Conservation (phyloP, 192 early-diverging fungal species). For the Coemansia erecta region DNA sequence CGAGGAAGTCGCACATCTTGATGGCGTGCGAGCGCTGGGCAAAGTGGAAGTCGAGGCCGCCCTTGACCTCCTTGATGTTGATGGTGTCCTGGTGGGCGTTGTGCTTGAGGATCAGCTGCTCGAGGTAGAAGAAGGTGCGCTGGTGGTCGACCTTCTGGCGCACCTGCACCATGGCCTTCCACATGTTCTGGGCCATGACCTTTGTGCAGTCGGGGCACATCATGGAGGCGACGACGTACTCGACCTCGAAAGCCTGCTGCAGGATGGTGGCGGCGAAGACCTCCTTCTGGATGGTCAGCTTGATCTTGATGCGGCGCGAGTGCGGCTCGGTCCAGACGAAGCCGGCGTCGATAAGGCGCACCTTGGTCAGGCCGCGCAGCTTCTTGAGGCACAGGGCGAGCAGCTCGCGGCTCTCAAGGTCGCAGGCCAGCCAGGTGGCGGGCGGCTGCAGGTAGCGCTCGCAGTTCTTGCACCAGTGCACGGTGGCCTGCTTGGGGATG, state of each 20-base stretch:
- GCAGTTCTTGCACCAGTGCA: conserved; percentile 96
- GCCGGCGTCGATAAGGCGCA: conserved; percentile 92
- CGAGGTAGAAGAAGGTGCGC: conserved; percentile 96
- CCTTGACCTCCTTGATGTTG: conserved; percentile 96
- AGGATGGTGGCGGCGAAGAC: conserved; percentile 92
- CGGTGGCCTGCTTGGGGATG: conserved; percentile 93
- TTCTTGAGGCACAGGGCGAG: conserved; percentile 91
- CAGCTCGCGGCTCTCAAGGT: conserved; percentile 88
- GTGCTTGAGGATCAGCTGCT: conserved; percentile 98
- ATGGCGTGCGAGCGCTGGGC: conserved; percentile 83
- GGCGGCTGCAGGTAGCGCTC: conserved; percentile 97
- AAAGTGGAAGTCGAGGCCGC: conserved; percentile 98
- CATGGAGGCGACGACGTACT: conserved; percentile 87
- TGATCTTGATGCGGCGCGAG: conserved; percentile 91
- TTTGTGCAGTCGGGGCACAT: conserved; percentile 95
- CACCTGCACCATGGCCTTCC: conserved; percentile 97
- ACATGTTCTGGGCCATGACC: conserved; percentile 95
- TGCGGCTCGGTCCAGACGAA: conserved; percentile 99
- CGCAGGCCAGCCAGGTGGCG: conserved; percentile 79
- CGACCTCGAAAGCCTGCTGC: conserved; percentile 95
- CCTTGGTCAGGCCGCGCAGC: conserved; percentile 86
- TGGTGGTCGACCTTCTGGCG: conserved; percentile 98
- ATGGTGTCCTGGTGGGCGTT: conserved; percentile 95
- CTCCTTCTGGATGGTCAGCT: conserved; percentile 99
- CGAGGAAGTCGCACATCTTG: conserved; percentile 95